A percentile compares a stretch with the other conserved stretches of the same genome.
Evolutionary conservation across 192 early-diverging fungal species (phyloP).

Genomic region (Irineochytrium annulatum): DNA sequence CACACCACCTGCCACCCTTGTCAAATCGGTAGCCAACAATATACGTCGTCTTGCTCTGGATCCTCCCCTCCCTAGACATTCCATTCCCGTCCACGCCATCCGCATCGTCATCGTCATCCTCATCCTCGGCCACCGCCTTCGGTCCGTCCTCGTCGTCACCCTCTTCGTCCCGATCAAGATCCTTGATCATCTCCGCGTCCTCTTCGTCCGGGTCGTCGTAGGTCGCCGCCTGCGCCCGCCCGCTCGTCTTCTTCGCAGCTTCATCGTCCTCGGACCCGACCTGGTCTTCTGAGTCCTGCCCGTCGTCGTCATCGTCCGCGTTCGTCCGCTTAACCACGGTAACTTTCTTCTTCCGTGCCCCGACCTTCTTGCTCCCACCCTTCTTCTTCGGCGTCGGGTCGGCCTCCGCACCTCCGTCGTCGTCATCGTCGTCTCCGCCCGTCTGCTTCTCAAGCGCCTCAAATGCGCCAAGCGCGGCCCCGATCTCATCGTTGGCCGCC

Average conservation of each 20-base stretch:
- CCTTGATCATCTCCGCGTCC: slow-evolving; percentile 52
- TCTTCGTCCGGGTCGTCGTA: slow-evolving; percentile 89
- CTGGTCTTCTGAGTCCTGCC: slow-evolving; percentile 28
- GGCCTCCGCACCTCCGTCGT: slow-evolving; percentile 40
- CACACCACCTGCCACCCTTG: slow-evolving; percentile 67
- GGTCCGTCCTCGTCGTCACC: slow-evolving; percentile 22
- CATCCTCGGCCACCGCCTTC: slow-evolving; percentile 9
- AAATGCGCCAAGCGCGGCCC: slow-evolving; percentile 34
- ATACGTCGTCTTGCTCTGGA: slow-evolving; percentile 54
- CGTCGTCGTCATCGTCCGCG: slow-evolving; percentile 23
- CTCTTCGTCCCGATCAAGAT: slow-evolving; percentile 14
- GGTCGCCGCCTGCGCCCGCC: slow-evolving; percentile 60
- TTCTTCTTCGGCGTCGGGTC: slow-evolving; percentile 18
- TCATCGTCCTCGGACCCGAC: background rate
- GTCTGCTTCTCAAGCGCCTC: slow-evolving; percentile 20
- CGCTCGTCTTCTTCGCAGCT: slow-evolving; percentile 54
- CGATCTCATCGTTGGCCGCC: slow-evolving; percentile 31
- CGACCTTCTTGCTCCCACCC: slow-evolving; percentile 17
- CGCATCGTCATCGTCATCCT: slow-evolving; percentile 50
- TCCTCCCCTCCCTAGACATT: slow-evolving; percentile 49
- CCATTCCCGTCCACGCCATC: slow-evolving; percentile 49
- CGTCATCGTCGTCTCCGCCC: slow-evolving; percentile 16
- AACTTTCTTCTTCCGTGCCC: slow-evolving; percentile 8
- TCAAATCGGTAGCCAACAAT: slow-evolving; percentile 73
- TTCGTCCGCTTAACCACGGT: slow-evolving; percentile 24